Base-by-base conservation (phyloP, 192 early-diverging fungal genomes). In the Obelidium mucronatum region DNA sequence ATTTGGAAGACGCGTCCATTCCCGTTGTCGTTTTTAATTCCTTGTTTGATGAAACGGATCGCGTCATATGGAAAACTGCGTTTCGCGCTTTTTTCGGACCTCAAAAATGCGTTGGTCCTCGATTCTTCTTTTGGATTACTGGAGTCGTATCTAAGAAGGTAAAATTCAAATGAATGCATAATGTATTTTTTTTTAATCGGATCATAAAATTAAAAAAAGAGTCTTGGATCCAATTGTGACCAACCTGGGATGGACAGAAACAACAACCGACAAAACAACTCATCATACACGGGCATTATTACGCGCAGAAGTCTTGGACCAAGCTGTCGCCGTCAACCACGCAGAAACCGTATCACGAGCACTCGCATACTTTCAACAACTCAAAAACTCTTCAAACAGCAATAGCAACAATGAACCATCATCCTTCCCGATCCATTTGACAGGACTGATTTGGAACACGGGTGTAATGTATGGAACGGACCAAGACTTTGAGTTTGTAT, bases 401-500 rank as follows among this genome's bases (percentile, higher is more conserved):
- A 48, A 48, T 19, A n/a, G n/a, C n/a, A n/a, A n/a, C n/a, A n/a
- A n/a, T n/a, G n/a, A n/a, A n/a, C n/a, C n/a, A n/a, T 15, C 44
- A 19, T 24, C 40, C 22, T 24, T 44, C 22, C 22, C 67, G 13
- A 6, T 67, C 24, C 82, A 84, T 56, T 59, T 84, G 40, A 33
- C 75, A 72, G 67, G 58, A 44, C 71, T 82, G 39, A 74, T 84
- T 22, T 80, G 69, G 36, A 75, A 80, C 61, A 78, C 81, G 52
- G 83, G 79, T 0, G 69, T 84, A 3, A 77, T 80, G 24, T 71
- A 63, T 36, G 79, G 81, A 37, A 54, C 33, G 4, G 61, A 67
- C 24, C 40, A 2, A 34, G 81, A 80, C 31, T 84, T 84, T 64
- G 81, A 84, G 15, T 84, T 44, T 22, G 63, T 85, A 1, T 34